phyloP scores from a whole-genome alignment of 805 yeast species.

The Ogataea paradorogensis region DNA sequence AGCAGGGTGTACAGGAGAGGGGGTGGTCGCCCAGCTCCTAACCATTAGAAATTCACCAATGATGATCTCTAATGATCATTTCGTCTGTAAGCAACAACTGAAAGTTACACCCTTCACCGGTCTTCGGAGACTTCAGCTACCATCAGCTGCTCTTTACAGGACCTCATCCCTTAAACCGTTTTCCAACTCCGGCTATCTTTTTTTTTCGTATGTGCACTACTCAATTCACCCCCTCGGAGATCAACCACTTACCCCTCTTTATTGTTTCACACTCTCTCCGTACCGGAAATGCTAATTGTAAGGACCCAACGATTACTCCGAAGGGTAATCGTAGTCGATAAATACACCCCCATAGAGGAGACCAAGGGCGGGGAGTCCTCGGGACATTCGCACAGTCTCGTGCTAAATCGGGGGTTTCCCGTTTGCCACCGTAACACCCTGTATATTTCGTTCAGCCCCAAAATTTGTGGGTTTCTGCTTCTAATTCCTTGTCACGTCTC shows the following conservation, averaged over 20 bases:
- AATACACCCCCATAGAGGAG: background rate
- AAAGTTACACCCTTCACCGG: too few relatives aligned
- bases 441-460: background rate
- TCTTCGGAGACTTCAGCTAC: background rate
- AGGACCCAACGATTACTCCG: constrained; percentile 1
- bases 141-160: too few relatives aligned
- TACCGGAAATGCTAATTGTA: background rate
- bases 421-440: background rate
- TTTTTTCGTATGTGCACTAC: constrained; percentile 1
- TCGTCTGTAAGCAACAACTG: too few relatives aligned
- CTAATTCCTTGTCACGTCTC: too few relatives aligned
- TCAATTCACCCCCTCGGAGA: constrained; percentile 9
- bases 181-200: background rate
- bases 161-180: background rate
- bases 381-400: too few relatives aligned
- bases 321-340: constrained; percentile 4
- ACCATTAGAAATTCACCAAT: background rate
- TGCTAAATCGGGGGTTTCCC: background rate
- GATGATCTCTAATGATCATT: background rate
- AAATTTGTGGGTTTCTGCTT: too few relatives aligned
- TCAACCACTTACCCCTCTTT: constrained; percentile 6
- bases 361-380: background rate
- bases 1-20: constrained; percentile 16
- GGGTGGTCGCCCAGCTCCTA: constrained; percentile 2
- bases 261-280: background rate